Evolutionary conservation across 2,329 filamentous ascomycete genomes (phyloP).

Genomic region (Ramularia endophylla): DNA sequence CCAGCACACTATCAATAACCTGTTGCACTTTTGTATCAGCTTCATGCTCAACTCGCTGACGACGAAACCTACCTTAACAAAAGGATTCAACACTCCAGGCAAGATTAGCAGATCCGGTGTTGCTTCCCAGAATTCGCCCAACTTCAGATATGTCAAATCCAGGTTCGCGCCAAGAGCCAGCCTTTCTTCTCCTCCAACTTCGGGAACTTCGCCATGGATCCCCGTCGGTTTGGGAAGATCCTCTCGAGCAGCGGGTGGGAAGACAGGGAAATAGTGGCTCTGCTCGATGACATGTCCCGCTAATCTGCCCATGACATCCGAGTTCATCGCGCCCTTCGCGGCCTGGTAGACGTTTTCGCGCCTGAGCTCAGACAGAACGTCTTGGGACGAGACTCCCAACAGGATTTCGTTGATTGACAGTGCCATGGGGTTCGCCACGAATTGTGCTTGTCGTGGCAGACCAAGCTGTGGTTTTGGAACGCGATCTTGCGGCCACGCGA

Average conservation of each 20-base stretch:
- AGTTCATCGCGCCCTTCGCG: slow-evolving; percentile 67
- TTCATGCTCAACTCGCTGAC: background rate
- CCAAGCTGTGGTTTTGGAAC: slow-evolving; percentile 67
- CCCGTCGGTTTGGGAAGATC: slow-evolving; percentile 53
- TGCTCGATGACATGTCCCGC: slow-evolving; percentile 79
- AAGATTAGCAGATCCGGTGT: slow-evolving; percentile 77
- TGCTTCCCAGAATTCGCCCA: slow-evolving; percentile 86
- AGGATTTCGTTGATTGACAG: slow-evolving; percentile 82
- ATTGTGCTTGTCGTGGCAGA: slow-evolving; percentile 66
- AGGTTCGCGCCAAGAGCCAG: slow-evolving; percentile 68
- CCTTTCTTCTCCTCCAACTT: slow-evolving; percentile 37
- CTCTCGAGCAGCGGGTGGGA: slow-evolving; percentile 68
- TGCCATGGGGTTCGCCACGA: slow-evolving; percentile 88
- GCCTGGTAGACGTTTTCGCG: slow-evolving; percentile 59
- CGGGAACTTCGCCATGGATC: slow-evolving; percentile 38
- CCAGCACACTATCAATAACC: slow-evolving; percentile 85
- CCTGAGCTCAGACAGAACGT: slow-evolving; percentile 69
- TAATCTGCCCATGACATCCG: slow-evolving; percentile 62
- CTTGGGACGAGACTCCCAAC: slow-evolving; percentile 75
- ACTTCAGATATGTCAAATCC: slow-evolving; percentile 76
- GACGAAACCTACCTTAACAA: slow-evolving; percentile 65
- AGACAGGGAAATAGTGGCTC: slow-evolving; percentile 83
- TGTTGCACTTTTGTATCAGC: slow-evolving; percentile 35
- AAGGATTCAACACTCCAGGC: slow-evolving; percentile 77
- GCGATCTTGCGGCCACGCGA: slow-evolving; percentile 77